Evolutionary conservation across 805 yeast species (phyloP).

Genomic region (Lachancea kluyveri): DNA sequence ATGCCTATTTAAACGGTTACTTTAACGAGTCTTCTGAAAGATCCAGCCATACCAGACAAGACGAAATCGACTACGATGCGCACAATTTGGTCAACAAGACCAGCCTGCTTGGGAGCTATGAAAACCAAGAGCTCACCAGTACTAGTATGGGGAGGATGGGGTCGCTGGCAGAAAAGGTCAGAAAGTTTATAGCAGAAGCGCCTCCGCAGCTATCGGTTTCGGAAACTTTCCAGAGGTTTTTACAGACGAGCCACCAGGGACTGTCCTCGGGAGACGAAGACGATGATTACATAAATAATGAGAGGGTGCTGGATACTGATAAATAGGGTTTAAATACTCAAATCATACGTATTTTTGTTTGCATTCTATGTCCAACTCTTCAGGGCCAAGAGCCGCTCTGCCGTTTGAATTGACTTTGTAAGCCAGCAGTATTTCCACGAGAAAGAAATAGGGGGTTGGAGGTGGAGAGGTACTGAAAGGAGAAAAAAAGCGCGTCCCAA

Average conservation of each 20-base stretch:
- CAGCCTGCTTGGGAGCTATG: constrained; percentile 10
- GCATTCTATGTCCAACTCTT: too few species aligned
- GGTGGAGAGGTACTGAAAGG: too few species aligned
- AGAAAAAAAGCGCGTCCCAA: too few species aligned
- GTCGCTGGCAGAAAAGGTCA: constrained; percentile 13
- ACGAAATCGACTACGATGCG: constrained; percentile 11
- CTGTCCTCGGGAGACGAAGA: constrained; percentile 11
- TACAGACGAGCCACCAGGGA: constrained; percentile 10
- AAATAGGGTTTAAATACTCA: too few species aligned
- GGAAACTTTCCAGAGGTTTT: constrained; percentile 8
- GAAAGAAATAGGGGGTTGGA: too few species aligned
- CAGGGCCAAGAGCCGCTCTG: too few species aligned
- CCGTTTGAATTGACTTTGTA: too few species aligned
- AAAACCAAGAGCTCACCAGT: constrained; percentile 3
- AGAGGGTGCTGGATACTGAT: too few species aligned
- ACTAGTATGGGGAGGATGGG: constrained; percentile 12
- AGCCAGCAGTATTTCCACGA: too few species aligned
- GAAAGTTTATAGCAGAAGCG: constrained; percentile 13
- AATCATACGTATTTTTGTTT: too few species aligned
- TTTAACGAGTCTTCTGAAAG: constrained; percentile 12
- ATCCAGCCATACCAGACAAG: constrained; percentile 1
- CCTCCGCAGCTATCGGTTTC: constrained; percentile 9
- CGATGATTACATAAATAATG: constrained; percentile 1
- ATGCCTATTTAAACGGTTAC: constrained; percentile 16
- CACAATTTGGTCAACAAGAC: constrained; percentile 16